phyloP scores from a whole-genome alignment of 2,329 filamentous ascomycete species.

The Colletotrichum sp. region DNA sequence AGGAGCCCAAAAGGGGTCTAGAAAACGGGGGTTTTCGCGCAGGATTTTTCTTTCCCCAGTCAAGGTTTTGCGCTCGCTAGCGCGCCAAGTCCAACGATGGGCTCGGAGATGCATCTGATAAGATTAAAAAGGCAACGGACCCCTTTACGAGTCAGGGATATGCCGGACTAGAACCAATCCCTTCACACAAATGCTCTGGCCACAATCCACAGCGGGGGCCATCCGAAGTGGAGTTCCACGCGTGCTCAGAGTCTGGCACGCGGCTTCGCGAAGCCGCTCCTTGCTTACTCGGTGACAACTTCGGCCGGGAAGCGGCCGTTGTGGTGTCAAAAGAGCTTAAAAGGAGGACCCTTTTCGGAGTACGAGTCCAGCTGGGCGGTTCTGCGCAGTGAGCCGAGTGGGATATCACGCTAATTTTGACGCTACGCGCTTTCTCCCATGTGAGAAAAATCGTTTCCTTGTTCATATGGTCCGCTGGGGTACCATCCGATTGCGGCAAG shows the following conservation, averaged over 20 bases:
- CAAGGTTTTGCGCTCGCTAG: neutral
- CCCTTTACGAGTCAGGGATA: constrained; percentile 5
- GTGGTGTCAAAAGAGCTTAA: neutral
- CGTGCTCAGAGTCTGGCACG: neutral
- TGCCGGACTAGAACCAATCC: neutral
- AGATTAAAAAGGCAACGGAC: constrained; percentile 2
- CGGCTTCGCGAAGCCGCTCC: neutral
- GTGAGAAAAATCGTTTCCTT: neutral
- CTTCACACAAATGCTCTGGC: neutral
- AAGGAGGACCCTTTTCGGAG: neutral
- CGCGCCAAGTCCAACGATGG: constrained; percentile 2
- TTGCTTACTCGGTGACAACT: neutral
- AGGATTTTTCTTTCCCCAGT: neutral
- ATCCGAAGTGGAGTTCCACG: constrained; percentile 10
- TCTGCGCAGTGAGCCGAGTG: neutral
- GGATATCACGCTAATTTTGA: neutral
- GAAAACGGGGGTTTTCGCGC: neutral
- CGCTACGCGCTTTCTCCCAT: neutral
- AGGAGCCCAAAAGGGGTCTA: neutral
- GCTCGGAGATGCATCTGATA: constrained; percentile 17
- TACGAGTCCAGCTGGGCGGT: neutral
- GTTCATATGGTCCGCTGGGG: neutral
- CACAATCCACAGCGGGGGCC: constrained; percentile 5
- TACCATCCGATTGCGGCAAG: neutral
- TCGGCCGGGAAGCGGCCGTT: neutral